Conservation (phyloP, 148 eudicot genomes). For the Fagopyrum tataricum region DNA sequence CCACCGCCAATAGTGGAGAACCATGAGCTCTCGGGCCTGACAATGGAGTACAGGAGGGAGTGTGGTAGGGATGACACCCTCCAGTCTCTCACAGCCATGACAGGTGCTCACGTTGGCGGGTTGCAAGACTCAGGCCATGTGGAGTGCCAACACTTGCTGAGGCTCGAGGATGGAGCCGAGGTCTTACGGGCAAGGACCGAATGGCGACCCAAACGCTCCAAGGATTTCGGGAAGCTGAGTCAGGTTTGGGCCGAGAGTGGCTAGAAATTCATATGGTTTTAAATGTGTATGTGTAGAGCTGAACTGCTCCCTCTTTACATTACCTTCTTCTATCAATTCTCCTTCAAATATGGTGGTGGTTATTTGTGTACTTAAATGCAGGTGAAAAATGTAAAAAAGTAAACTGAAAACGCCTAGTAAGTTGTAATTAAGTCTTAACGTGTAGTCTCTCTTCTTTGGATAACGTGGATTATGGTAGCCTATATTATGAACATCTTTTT, state of each 20-base stretch:
- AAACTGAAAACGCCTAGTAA: not conserved
- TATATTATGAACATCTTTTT: too few relatives aligned
- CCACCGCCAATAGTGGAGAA: constrained; percentile 59
- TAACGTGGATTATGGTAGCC: not conserved
- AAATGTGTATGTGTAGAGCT: not conserved
- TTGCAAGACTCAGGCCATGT: constrained; percentile 43
- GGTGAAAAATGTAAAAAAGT: constrained; percentile 3
- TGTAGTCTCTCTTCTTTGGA: not conserved
- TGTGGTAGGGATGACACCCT: constrained; percentile 72
- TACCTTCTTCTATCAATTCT: constrained; percentile 2
- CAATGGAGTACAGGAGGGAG: constrained; percentile 85
- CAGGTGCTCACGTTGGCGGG: constrained; percentile 38
- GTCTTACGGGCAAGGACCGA: constrained; percentile 72
- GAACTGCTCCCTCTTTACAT: not conserved
- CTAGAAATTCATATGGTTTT: constrained; percentile 16
- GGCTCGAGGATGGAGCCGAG: constrained; percentile 75
- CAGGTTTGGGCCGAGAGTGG: constrained; percentile 31
- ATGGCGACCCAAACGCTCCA: constrained; percentile 75
- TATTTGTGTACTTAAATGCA: constrained; percentile 1
- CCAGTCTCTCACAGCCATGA: constrained; percentile 62
- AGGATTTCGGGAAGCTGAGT: constrained; percentile 28
- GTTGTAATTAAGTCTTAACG: not conserved
- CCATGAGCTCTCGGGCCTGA: constrained; percentile 74
- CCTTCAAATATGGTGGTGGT: not conserved
- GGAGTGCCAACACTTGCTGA: constrained; percentile 83